Percentiles rank a stretch among this genome's conserved stretches.
phyloP scores from a whole-genome alignment of 352 stramenopile genomes.

The Thalassiosira hispida region DNA sequence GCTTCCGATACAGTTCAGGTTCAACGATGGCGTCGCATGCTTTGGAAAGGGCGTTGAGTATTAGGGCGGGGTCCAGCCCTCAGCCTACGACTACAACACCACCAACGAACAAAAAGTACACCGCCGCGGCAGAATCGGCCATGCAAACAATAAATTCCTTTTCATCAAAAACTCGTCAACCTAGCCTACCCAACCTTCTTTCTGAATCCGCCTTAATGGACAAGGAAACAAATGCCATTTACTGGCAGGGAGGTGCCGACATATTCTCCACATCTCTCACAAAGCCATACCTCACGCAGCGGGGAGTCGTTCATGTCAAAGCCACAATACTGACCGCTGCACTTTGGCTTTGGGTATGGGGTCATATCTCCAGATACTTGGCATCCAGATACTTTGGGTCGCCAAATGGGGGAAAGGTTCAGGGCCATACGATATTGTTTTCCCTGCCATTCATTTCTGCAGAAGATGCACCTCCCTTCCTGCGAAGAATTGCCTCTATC shows the following conservation, averaged over 20 bases:
- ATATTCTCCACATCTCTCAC: conserved; percentile 58
- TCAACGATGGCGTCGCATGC: not conserved
- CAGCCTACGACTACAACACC: not conserved
- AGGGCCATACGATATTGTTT: not conserved
- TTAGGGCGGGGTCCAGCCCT: not conserved
- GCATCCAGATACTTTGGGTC: conserved; percentile 39
- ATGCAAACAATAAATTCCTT: conserved; percentile 45
- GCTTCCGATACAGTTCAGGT: too few species aligned
- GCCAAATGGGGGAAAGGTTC: not conserved
- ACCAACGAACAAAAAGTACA: conserved; percentile 44
- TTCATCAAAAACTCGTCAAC: not conserved
- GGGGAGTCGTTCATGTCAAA: conserved; percentile 58
- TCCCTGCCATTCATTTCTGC: conserved; percentile 17
- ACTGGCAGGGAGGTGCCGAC: conserved; percentile 70
- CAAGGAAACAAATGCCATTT: conserved; percentile 74
- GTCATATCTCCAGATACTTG: conserved; percentile 52
- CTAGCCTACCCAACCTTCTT: conserved; percentile 6
- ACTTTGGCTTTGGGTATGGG: conserved; percentile 56
- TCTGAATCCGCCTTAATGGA: conserved; percentile 76
- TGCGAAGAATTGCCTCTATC: conserved; percentile 17
- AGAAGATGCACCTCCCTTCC: conserved; percentile 15
- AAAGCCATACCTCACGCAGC: conserved; percentile 59
- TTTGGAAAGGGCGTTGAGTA: conserved; percentile 1
- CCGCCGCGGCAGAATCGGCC: conserved; percentile 12
- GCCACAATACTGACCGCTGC: conserved; percentile 58